Conservation (phyloP, 2,329 filamentous ascomycete species). For the Fusarium incarnatum region DNA sequence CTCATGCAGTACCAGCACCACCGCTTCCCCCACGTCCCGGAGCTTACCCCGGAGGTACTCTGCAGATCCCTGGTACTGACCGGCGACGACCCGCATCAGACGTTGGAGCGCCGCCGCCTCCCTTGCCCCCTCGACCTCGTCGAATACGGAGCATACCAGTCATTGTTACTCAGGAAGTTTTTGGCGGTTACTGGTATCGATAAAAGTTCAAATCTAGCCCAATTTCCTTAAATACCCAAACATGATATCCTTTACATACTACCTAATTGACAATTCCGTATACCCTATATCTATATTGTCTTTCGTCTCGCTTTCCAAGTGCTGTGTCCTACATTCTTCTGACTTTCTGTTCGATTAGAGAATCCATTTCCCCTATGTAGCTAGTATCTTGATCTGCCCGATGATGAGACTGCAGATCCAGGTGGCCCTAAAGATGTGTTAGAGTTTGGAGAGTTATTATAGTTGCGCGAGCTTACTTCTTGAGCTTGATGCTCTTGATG, state of each 20-base stretch:
- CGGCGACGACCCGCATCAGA: slow-evolving; percentile 39
- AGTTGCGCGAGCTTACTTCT: slow-evolving; percentile 47
- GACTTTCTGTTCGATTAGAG: slow-evolving; percentile 14
- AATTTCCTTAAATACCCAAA: slow-evolving; percentile 31
- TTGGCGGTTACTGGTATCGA: slow-evolving; percentile 36
- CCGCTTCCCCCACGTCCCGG: slow-evolving; percentile 31
- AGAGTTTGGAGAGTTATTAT: slow-evolving; percentile 44
- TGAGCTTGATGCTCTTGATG: slow-evolving; percentile 34
- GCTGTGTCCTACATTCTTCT: slow-evolving; percentile 6
- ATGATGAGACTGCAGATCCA: slow-evolving; percentile 31
- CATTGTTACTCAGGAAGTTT: slow-evolving; percentile 47
- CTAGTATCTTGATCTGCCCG: slow-evolving; percentile 36
- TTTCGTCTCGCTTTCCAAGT: neutral
- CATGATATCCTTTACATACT: slow-evolving; percentile 22
- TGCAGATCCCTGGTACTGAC: slow-evolving; percentile 4
- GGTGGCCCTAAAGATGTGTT: slow-evolving; percentile 44
- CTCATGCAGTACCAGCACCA: slow-evolving; percentile 15
- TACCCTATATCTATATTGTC: slow-evolving; percentile 2
- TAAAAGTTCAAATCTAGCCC: slow-evolving; percentile 31
- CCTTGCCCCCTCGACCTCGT: slow-evolving; percentile 45
- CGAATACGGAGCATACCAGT: slow-evolving; percentile 46
- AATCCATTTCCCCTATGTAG: neutral
- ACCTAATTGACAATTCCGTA: slow-evolving; percentile 27
- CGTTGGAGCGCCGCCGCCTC: slow-evolving; percentile 39
- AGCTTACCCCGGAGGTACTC: slow-evolving; percentile 22